A percentile compares a stretch with the other conserved stretches of the same genome.
phyloP scores from a whole-genome alignment of 2,329 filamentous ascomycete species.

The Erysiphe neolycopersici region DNA sequence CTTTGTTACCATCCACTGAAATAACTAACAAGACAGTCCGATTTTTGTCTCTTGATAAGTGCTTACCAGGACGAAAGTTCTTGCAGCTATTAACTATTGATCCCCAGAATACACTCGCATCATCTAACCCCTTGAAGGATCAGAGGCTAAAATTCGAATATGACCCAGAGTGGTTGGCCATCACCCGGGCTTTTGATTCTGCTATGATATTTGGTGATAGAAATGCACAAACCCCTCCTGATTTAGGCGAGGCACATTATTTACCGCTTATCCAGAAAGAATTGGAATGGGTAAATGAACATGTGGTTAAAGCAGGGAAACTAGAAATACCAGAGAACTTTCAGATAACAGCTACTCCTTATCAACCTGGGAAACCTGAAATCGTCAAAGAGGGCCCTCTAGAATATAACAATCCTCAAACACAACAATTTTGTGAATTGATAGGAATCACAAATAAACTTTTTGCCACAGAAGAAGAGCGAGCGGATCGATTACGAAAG shows the following conservation, averaged over 20 bases:
- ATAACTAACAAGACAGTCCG: slow-evolving; percentile 58
- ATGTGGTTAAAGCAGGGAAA: slow-evolving; percentile 35
- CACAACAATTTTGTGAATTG: slow-evolving; percentile 51
- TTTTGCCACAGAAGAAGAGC: slow-evolving; percentile 45
- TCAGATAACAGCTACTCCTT: slow-evolving; percentile 42
- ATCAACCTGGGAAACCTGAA: slow-evolving; percentile 29
- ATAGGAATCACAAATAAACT: slow-evolving; percentile 53
- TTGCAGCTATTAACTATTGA: slow-evolving; percentile 48
- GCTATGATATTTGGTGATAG: slow-evolving; percentile 37
- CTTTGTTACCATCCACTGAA: slow-evolving; percentile 31
- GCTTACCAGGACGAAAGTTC: slow-evolving; percentile 52
- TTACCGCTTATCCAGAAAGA: slow-evolving; percentile 38
- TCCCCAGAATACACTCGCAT: slow-evolving; percentile 11
- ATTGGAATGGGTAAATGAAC: slow-evolving; percentile 52
- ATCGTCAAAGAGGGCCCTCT: slow-evolving; percentile 34
- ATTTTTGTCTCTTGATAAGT: slow-evolving; percentile 85
- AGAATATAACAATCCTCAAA: slow-evolving; percentile 78
- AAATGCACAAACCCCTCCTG: slow-evolving; percentile 22
- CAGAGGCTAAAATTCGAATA: slow-evolving; percentile 22
- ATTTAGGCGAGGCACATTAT: slow-evolving; percentile 47
- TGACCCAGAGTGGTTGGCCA: slow-evolving; percentile 87
- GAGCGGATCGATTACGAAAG: slow-evolving; percentile 25
- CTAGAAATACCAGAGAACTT: slow-evolving; percentile 60
- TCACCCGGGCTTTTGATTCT: slow-evolving; percentile 54
- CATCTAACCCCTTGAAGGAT: not conserved